Percentiles rank a stretch among this genome's conserved stretches.
Conservation (phyloP, 768 basidiomycete species). For the Lactarius psammicola region DNA sequence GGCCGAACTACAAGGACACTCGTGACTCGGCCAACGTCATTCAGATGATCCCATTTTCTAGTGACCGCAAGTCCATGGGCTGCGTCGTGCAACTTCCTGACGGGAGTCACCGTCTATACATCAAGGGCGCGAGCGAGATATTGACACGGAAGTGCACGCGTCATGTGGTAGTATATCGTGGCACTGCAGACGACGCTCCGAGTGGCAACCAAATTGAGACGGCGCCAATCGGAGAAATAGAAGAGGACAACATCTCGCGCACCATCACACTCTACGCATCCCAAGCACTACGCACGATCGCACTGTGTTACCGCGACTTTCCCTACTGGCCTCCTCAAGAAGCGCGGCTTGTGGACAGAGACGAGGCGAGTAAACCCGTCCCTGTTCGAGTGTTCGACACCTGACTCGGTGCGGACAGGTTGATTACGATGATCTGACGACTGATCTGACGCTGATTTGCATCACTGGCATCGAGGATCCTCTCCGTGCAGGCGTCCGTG, state of each 20-base stretch:
- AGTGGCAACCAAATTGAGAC: constrained; percentile 47
- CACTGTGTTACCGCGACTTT: constrained; percentile 90
- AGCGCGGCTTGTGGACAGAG: constrained; percentile 40
- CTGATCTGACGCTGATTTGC: constrained; percentile 78
- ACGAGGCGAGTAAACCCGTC: constrained; percentile 54
- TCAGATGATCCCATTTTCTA: constrained; percentile 93
- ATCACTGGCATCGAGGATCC: constrained; percentile 97
- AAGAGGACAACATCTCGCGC: constrained; percentile 78
- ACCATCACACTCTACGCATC: constrained; percentile 99
- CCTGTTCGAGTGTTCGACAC: constrained; percentile 15
- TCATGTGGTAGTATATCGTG: constrained; percentile 65
- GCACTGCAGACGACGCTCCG: constrained; percentile 33
- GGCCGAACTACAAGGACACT: constrained; percentile 66
- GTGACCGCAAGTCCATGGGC: constrained; percentile 93
- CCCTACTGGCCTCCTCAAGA: constrained; percentile 76
- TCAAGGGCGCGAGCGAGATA: constrained; percentile 96
- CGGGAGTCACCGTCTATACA: constrained; percentile 63
- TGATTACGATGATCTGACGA: constrained; percentile 63
- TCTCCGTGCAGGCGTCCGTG: constrained; percentile 81
- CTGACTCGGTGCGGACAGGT: constrained; percentile 46
- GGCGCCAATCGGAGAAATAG: constrained; percentile 58
- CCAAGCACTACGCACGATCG: constrained; percentile 92
- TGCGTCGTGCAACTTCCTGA: constrained; percentile 66
- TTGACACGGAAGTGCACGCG: constrained; percentile 70
- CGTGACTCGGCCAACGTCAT: constrained; percentile 60